Conservation (phyloP, 78 protist genomes). For the Cavenderia fasciculata region DNA sequence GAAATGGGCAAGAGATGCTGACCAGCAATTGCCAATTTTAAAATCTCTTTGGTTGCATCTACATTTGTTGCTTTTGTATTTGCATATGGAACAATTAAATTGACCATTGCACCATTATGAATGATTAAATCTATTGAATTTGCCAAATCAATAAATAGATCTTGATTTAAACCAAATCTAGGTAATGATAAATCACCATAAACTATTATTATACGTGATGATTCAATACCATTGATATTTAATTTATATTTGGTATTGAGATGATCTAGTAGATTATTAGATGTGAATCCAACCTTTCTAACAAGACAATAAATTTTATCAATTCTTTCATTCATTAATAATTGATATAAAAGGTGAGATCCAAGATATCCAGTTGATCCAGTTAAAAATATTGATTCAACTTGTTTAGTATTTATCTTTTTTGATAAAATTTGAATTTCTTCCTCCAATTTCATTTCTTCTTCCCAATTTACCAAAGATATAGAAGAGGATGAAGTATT, state of each 20-base stretch:
- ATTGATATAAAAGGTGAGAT: not conserved
- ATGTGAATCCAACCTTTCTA: not conserved
- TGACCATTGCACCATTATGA: conserved; percentile 88
- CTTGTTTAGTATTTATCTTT: not conserved
- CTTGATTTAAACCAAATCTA: conserved; percentile 38
- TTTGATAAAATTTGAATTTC: not conserved
- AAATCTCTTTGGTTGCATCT: conserved; percentile 63
- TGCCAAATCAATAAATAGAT: not conserved
- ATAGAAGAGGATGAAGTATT: too few relatives aligned
- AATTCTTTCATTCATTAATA: not conserved
- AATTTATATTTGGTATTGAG: not conserved
- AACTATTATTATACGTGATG: too few relatives aligned
- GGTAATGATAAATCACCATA: conserved; percentile 68
- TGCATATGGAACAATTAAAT: not conserved
- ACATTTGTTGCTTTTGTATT: not conserved
- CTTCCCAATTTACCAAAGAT: conserved; percentile 19
- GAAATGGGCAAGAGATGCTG: not conserved
- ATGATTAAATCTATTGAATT: conserved; percentile 52
- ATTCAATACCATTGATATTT: too few relatives aligned
- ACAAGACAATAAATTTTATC: conserved; percentile 35
- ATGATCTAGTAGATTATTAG: not conserved
- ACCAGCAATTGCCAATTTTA: conserved; percentile 39
- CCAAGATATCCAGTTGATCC: conserved; percentile 68
- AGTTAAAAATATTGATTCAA: conserved; percentile 20
- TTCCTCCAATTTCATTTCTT: conserved; percentile 21